These are phyloP conservation scores for Willaertia magna DNA, from an alignment of 208 protist genomes.

Conservation along the genomic window DNA sequence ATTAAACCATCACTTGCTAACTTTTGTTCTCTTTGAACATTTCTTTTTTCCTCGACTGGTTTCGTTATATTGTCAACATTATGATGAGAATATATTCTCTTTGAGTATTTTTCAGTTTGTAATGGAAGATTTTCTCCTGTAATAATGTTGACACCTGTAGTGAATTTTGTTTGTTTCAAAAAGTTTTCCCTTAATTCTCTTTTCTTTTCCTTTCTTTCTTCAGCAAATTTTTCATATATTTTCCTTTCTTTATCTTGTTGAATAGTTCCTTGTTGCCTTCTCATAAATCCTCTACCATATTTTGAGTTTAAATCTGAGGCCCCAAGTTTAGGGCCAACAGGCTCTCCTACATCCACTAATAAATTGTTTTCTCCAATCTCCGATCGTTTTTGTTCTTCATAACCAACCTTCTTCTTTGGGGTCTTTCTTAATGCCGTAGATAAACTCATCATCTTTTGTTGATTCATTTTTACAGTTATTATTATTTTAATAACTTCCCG, in stretches of 20 bases:
- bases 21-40: not conserved
- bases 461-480: not conserved
- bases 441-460: not conserved
- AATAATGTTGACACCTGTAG: not conserved
- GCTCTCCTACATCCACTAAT: not conserved
- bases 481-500: too few species aligned
- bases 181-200: not conserved
- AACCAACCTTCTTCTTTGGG: not conserved
- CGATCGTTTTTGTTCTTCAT: not conserved
- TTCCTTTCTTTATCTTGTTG: not conserved
- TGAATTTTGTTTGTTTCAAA: not conserved
- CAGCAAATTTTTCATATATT: not conserved
- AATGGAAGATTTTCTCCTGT: not conserved
- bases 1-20: not conserved
- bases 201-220: not conserved
- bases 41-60: not conserved
- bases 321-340: not conserved
- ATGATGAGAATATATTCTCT: not conserved
- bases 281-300: not conserved
- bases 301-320: not conserved
- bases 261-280: not conserved
- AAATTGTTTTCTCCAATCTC: not conserved
- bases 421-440: not conserved
- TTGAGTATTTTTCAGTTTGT: not conserved
- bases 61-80: not conserved